A percentile compares a stretch with the other conserved stretches of the same genome.
These are phyloP conservation scores for Aspergillus biplanus DNA, from an alignment of 495 filamentous ascomycete genomes.

Conservation along the genomic window DNA sequence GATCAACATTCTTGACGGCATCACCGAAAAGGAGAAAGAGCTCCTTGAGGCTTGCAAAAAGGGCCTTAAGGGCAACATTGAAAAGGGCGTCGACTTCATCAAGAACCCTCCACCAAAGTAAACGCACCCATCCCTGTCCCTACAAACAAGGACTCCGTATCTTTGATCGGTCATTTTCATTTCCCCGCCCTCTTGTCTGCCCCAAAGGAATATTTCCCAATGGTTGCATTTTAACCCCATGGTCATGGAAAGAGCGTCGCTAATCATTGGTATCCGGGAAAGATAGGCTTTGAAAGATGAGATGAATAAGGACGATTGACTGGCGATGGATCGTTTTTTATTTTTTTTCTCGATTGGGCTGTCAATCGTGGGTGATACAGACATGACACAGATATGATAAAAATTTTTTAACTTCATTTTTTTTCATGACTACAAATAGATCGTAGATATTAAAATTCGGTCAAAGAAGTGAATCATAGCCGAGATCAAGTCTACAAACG, in stretches of 20 bases:
- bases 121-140: conserved; percentile 40
- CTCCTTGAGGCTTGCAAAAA: conserved; percentile 74
- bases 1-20: conserved; percentile 70
- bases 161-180: conserved; percentile 24
- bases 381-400: conserved; percentile 28
- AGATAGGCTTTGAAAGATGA: conserved; percentile 52
- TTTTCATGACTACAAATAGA: conserved; percentile 17
- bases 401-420: conserved; percentile 12
- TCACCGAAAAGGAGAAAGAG: conserved; percentile 82
- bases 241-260: conserved; percentile 38
- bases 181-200: conserved; percentile 23
- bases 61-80: conserved; percentile 88
- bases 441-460: neutral
- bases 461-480: neutral
- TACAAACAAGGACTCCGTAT: conserved; percentile 20
- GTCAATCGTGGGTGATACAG: conserved; percentile 13
- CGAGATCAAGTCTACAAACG: neutral
- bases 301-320: conserved; percentile 34
- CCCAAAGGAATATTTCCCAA: conserved; percentile 21
- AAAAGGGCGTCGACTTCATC: conserved; percentile 88
- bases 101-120: conserved; percentile 81
- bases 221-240: conserved; percentile 18
- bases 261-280: conserved; percentile 45
- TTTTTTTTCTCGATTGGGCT: conserved; percentile 6
- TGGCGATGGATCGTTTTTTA: neutral